Conservation (phyloP, 2,329 filamentous ascomycete species). For the Xylaria sp. region DNA sequence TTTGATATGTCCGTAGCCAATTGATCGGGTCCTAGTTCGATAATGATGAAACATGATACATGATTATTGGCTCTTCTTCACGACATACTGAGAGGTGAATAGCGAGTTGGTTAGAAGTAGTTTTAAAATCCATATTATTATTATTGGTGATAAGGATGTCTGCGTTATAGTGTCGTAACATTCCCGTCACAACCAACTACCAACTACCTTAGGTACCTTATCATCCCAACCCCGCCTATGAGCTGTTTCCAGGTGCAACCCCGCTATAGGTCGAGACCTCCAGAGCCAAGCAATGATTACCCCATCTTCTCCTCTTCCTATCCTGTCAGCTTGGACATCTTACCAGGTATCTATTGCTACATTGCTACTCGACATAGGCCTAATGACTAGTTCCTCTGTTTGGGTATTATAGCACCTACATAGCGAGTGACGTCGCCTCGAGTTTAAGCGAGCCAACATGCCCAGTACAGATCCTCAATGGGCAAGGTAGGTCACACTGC, state of each 20-base stretch:
- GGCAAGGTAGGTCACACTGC: conserved; percentile 1
- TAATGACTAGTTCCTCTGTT: neutral
- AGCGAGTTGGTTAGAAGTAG: neutral
- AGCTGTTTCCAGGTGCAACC: neutral
- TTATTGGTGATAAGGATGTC: neutral
- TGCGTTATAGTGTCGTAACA: neutral
- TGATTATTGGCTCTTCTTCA: neutral
- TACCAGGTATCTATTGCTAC: neutral
- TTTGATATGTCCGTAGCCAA: neutral
- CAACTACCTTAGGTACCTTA: too few relatives aligned
- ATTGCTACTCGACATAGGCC: neutral
- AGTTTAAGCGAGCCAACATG: neutral
- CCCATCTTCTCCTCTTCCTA: neutral
- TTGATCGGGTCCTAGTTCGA: neutral
- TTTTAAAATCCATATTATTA: neutral
- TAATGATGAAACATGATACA: conserved; percentile 3
- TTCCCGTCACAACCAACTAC: neutral
- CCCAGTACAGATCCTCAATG: neutral
- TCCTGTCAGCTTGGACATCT: neutral
- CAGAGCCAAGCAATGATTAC: conserved; percentile 1
- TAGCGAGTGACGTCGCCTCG: neutral
- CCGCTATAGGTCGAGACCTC: conserved; percentile 2
- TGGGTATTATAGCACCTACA: neutral
- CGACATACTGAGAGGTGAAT: neutral
- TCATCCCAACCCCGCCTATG: neutral